Conservation (phyloP, 176 grass and related monocot species). For the Triticum turgidum region DNA sequence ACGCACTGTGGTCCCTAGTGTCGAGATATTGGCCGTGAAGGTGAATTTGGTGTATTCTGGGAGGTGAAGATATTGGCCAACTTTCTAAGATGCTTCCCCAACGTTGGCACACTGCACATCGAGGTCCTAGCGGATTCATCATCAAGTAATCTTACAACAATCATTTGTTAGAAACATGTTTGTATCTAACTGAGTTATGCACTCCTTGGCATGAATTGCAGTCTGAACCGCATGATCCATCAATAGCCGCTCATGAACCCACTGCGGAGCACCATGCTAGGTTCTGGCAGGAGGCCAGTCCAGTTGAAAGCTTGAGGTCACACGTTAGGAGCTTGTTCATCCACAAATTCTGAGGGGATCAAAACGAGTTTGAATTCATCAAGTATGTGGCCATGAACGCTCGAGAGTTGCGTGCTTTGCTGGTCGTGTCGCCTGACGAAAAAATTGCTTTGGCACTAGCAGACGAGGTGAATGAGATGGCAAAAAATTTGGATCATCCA, state of each 20-base stretch:
- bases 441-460: too few relatives aligned
- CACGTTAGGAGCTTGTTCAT: conserved; percentile 8
- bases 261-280: background rate
- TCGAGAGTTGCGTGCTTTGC: background rate
- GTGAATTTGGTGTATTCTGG: background rate
- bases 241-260: background rate
- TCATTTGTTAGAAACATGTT: background rate
- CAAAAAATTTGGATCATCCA: background rate
- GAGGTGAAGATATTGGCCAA: conserved; percentile 1
- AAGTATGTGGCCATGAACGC: background rate
- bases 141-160: background rate
- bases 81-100: conserved; percentile 35
- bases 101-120: conserved; percentile 10
- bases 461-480: background rate
- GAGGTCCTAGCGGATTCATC: background rate
- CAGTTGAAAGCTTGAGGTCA: background rate
- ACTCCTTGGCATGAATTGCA: background rate
- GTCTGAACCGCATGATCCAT: background rate
- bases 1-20: background rate
- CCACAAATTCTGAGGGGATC: background rate
- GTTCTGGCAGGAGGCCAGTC: background rate
- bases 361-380: background rate
- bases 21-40: conserved; percentile 1
- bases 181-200: background rate
- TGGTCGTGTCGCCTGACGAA: background rate